These are phyloP conservation scores for Chytriomyces sp. DNA, from an alignment of 192 early-diverging fungal genomes.

Conservation along the genomic window DNA sequence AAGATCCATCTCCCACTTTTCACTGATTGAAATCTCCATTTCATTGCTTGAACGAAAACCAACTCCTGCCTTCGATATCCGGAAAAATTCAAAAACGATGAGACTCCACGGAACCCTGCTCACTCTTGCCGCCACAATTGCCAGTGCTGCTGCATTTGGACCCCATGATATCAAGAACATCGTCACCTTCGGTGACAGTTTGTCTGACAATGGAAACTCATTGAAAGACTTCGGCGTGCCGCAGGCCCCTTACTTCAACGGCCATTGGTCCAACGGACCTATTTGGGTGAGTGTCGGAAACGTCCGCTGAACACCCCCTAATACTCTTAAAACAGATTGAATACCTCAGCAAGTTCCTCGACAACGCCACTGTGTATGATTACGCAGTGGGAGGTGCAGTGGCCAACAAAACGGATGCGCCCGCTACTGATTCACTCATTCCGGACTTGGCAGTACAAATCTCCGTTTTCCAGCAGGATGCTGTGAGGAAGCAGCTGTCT, in stretches of 20 bases:
- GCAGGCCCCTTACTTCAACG: slow-evolving; percentile 33
- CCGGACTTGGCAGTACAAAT: slow-evolving; percentile 1
- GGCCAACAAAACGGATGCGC: slow-evolving; percentile 14
- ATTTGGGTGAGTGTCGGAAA: too few species aligned
- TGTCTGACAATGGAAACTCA: neutral
- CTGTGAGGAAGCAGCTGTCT: neutral
- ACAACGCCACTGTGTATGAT: slow-evolving; percentile 24
- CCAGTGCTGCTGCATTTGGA: too few species aligned
- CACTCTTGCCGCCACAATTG: too few species aligned
- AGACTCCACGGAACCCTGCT: too few species aligned
- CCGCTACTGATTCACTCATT: neutral
- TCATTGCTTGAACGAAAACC: too few species aligned
- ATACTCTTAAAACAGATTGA: too few species aligned
- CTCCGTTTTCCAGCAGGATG: neutral
- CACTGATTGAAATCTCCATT: too few species aligned
- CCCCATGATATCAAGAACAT: too few species aligned
- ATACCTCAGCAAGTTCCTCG: slow-evolving; percentile 28
- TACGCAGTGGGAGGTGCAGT: slow-evolving; percentile 50
- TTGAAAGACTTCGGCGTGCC: slow-evolving; percentile 2
- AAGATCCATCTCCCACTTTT: too few species aligned
- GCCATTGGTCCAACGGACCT: slow-evolving; percentile 54
- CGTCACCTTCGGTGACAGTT: neutral
- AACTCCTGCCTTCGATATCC: too few species aligned
- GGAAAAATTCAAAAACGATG: too few species aligned
- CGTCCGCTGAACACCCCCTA: too few species aligned